phyloP scores from a whole-genome alignment of 1,284 basidiomycete genomes.

The Schizophyllum commune region DNA sequence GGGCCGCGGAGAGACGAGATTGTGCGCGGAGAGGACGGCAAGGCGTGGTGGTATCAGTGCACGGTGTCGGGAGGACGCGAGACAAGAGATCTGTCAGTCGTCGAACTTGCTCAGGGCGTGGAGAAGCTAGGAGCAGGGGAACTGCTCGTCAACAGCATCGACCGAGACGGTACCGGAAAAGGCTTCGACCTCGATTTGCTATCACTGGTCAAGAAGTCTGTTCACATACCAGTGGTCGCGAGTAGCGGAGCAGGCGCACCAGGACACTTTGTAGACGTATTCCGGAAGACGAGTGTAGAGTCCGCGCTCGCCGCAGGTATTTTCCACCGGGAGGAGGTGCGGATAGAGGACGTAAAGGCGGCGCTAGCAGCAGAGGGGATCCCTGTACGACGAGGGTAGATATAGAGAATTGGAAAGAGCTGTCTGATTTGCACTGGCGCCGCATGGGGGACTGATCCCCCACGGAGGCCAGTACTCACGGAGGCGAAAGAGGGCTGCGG shows the following conservation, averaged over 20 bases:
- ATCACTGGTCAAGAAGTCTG: conserved; percentile 65
- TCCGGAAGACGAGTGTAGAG: conserved; percentile 74
- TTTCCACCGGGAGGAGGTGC: conserved; percentile 89
- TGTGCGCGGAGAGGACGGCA: conserved; percentile 60
- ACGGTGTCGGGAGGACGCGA: conserved; percentile 94
- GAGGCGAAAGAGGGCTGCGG: too few relatives aligned
- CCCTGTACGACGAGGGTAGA: conserved; percentile 32
- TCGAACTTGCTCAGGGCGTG: conserved; percentile 86
- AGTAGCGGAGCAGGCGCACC: conserved; percentile 85
- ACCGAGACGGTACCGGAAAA: conserved; percentile 88
- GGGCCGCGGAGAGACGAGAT: conserved; percentile 69
- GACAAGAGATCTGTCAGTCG: conserved; percentile 81
- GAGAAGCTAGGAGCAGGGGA: conserved; percentile 93
- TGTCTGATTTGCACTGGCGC: too few relatives aligned
- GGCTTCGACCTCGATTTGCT: conserved; percentile 92
- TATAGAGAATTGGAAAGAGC: conserved; percentile 7
- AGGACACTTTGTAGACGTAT: conserved; percentile 85
- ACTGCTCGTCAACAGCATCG: conserved; percentile 93
- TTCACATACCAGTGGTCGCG: conserved; percentile 90
- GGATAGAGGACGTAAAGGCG: conserved; percentile 65
- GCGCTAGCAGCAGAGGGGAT: conserved; percentile 44
- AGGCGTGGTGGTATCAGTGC: conserved; percentile 98
- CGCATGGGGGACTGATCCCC: too few relatives aligned
- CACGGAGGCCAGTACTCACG: too few relatives aligned
- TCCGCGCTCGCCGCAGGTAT: conserved; percentile 96